A percentile compares a stretch with the other conserved stretches of the same genome.
phyloP scores from a whole-genome alignment of 192 early-diverging fungal genomes.

The Linnemannia elongata region DNA sequence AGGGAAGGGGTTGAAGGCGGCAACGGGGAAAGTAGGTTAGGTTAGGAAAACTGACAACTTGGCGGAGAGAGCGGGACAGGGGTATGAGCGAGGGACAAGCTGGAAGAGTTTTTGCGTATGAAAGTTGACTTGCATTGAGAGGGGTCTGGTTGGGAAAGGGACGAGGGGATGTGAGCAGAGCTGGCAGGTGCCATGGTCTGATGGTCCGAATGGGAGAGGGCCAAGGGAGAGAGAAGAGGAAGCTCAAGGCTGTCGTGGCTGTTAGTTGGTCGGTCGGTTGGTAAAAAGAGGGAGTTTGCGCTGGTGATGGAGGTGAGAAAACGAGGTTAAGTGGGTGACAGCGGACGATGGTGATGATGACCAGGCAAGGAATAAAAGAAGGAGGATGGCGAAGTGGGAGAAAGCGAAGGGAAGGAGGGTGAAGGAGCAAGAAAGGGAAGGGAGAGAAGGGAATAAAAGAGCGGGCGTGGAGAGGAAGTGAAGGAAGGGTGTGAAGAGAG shows the following conservation, averaged over 20 bases:
- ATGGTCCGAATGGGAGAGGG: not conserved
- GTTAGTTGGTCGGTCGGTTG: not conserved
- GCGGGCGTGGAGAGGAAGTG: too few relatives aligned
- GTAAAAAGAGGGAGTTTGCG: not conserved
- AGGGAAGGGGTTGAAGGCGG: not conserved
- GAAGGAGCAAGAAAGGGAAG: not conserved
- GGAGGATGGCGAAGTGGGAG: not conserved
- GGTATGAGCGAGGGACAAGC: not conserved
- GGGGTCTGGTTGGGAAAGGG: conserved; percentile 26
- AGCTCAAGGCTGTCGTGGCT: not conserved
- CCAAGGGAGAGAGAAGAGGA: not conserved
- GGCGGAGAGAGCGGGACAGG: not conserved
- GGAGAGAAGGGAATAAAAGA: not conserved
- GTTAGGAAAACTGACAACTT: not conserved
- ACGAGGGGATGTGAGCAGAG: conserved; percentile 29
- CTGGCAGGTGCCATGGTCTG: conserved; percentile 16
- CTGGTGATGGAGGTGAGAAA: not conserved
- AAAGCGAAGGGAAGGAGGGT: not conserved
- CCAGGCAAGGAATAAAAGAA: not conserved
- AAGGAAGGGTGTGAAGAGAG: not conserved
- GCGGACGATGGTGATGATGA: not conserved
- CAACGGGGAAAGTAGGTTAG: not conserved
- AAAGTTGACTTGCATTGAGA: conserved; percentile 40
- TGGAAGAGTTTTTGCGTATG: conserved; percentile 5
- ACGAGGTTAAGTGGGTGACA: not conserved